phyloP scores from a whole-genome alignment of 1,139 yeast species.

The Yamadazyma kanchanaburiensis region DNA sequence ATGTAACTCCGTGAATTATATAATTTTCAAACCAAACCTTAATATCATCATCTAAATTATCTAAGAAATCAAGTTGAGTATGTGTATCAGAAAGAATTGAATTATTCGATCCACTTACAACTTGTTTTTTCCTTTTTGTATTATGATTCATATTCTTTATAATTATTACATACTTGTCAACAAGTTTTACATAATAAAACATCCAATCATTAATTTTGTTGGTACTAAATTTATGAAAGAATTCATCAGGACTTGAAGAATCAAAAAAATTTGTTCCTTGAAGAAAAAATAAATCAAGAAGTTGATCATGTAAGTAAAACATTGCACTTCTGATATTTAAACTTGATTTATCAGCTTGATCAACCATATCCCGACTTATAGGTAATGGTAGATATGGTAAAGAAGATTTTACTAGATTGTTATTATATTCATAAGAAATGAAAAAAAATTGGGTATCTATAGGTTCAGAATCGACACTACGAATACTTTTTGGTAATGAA shows the following conservation, averaged over 20 bases:
- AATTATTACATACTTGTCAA: constrained; percentile 29
- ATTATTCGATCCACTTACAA: constrained; percentile 6
- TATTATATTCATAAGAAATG: constrained; percentile 27
- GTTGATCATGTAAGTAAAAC: constrained; percentile 39
- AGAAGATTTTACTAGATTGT: constrained; percentile 31
- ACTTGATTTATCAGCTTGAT: constrained; percentile 9
- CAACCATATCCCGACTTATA: constrained; percentile 10
- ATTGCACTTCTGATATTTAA: constrained; percentile 23
- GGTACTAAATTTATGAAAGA: constrained; percentile 42
- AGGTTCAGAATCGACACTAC: constrained; percentile 14
- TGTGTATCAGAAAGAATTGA: constrained; percentile 18
- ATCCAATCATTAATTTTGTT: constrained; percentile 42
- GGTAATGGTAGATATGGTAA: constrained; percentile 34
- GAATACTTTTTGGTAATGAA: constrained; percentile 27
- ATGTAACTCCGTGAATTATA: constrained; percentile 18
- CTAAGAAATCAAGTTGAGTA: constrained; percentile 35
- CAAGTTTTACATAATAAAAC: constrained; percentile 36
- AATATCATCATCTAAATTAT: constrained; percentile 44
- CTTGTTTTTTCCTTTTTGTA: constrained; percentile 8
- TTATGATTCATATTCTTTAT: constrained; percentile 34
- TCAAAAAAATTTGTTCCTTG: constrained; percentile 24
- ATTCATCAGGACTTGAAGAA: constrained; percentile 25
- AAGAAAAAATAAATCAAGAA: constrained; percentile 29
- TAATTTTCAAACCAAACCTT: constrained; percentile 38
- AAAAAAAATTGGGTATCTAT: constrained; percentile 38